Evolutionary conservation across 2,329 filamentous ascomycete genomes (phyloP).

Genomic region (Fonsecaea erecta): DNA sequence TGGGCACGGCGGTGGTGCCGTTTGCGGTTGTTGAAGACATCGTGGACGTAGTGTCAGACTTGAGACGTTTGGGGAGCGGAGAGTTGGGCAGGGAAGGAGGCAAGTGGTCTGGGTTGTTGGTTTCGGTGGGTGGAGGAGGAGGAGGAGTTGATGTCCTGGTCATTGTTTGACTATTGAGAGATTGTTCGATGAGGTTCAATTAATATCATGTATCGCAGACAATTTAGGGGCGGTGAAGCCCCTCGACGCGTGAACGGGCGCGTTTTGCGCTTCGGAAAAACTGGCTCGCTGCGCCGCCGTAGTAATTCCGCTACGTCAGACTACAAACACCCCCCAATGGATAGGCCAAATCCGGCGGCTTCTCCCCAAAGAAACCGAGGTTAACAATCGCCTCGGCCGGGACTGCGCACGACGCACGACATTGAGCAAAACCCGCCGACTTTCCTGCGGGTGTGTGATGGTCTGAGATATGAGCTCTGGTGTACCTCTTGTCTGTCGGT

Average conservation of each 20-base stretch:
- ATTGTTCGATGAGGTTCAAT: neutral
- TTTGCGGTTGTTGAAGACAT: conserved; percentile 42
- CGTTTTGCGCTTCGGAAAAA: conserved; percentile 2
- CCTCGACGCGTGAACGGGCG: conserved; percentile 9
- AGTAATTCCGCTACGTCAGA: neutral
- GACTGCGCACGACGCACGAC: neutral
- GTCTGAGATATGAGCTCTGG: neutral
- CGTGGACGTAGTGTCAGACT: conserved; percentile 55
- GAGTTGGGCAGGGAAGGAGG: conserved; percentile 69
- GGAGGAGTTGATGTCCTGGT: conserved; percentile 51
- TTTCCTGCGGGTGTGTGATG: neutral
- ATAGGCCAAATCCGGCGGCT: neutral
- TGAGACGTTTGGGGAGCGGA: conserved; percentile 79
- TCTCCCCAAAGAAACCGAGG: neutral
- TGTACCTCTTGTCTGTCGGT: neutral
- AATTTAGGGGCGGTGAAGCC: neutral
- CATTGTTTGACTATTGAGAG: conserved; percentile 43
- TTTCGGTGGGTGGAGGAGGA: conserved; percentile 44
- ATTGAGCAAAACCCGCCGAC: neutral
- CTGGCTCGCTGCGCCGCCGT: neutral
- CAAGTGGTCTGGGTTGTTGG: conserved; percentile 44
- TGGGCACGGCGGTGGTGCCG: conserved; percentile 38
- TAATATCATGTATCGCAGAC: too few species aligned
- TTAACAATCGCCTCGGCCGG: neutral
- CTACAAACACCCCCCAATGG: too few species aligned